Evolutionary conservation across 176 grass and related monocot genomes (phyloP).

Genomic region (maize (Zea mays)): DNA sequence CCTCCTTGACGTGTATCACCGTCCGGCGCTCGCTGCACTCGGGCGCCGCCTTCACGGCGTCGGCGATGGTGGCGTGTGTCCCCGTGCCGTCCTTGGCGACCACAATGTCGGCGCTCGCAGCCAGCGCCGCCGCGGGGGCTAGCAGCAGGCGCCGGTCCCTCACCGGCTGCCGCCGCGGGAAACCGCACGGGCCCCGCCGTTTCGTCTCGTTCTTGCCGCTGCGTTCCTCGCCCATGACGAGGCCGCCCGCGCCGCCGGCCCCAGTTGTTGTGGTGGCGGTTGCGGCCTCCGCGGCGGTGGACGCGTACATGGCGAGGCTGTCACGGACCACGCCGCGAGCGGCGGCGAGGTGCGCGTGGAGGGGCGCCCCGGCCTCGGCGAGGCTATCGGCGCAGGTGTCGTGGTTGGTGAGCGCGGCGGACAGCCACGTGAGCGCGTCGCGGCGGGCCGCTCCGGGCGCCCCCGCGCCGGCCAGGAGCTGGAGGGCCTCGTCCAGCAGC

Average conservation of each 20-base stretch:
- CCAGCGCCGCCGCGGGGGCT: neutral
- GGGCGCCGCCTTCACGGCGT: slow-evolving; percentile 54
- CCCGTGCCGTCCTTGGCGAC: slow-evolving; percentile 59
- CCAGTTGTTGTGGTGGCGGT: neutral
- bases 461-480: slow-evolving; percentile 41
- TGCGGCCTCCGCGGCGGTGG: neutral
- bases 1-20: slow-evolving; percentile 63
- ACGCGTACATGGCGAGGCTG: slow-evolving; percentile 41
- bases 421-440: slow-evolving; percentile 66
- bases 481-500: slow-evolving; percentile 52
- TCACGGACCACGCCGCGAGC: slow-evolving; percentile 44
- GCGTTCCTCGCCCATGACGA: slow-evolving; percentile 15
- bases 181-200: neutral
- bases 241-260: neutral
- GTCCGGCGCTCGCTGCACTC: slow-evolving; percentile 45
- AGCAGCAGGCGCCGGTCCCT: slow-evolving; percentile 47
- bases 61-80: slow-evolving; percentile 37
- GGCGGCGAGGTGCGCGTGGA: slow-evolving; percentile 35
- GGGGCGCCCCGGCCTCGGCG: slow-evolving; percentile 29
- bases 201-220: slow-evolving; percentile 35
- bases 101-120: slow-evolving; percentile 32
- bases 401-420: slow-evolving; percentile 66
- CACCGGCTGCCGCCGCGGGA: slow-evolving; percentile 44
- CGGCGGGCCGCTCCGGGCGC: slow-evolving; percentile 11
- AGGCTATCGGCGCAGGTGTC: slow-evolving; percentile 66